These are phyloP conservation scores for Plectosphaerella plurivora DNA, from an alignment of 2,329 filamentous ascomycete species.

Conservation along the genomic window DNA sequence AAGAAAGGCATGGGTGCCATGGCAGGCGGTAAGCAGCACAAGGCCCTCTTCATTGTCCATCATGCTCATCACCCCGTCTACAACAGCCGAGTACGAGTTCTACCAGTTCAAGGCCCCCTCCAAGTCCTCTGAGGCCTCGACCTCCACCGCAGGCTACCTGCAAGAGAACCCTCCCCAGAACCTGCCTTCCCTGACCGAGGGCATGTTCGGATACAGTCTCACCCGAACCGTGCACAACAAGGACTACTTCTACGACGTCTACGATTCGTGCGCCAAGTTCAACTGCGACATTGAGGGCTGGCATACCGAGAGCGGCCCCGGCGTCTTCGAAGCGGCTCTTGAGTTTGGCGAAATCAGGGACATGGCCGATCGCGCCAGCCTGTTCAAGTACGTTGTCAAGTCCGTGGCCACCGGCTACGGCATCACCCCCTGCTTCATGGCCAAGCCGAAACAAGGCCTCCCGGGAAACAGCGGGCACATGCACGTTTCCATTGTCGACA, in stretches of 20 bases:
- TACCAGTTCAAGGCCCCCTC: conserved; percentile 77
- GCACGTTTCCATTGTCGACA: conserved; percentile 84
- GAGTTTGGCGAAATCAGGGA: conserved; percentile 82
- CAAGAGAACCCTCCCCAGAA: conserved; percentile 65
- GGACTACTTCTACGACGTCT: conserved; percentile 87
- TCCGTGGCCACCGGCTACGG: conserved; percentile 81
- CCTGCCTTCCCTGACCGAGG: conserved; percentile 80
- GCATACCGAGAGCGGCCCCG: conserved; percentile 92
- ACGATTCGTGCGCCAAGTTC: conserved; percentile 74
- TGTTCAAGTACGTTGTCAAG: conserved; percentile 96
- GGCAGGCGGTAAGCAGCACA: conserved; percentile 68
- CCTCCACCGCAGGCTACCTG: conserved; percentile 71
- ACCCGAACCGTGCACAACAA: conserved; percentile 85
- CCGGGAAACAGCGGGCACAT: conserved; percentile 96
- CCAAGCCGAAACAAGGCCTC: conserved; percentile 84
- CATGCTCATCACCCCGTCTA: not conserved
- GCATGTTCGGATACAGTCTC: conserved; percentile 94
- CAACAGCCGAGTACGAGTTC: conserved; percentile 86
- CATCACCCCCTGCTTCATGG: conserved; percentile 98
- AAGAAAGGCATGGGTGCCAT: conserved; percentile 72
- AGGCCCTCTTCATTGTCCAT: not conserved
- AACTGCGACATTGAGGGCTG: conserved; percentile 83
- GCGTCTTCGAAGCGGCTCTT: conserved; percentile 92
- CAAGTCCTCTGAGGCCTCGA: conserved; percentile 45
- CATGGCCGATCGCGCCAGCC: conserved; percentile 86